Conservation (phyloP, 202 grass and related monocot genomes). For the Sporobolus alterniflorus region DNA sequence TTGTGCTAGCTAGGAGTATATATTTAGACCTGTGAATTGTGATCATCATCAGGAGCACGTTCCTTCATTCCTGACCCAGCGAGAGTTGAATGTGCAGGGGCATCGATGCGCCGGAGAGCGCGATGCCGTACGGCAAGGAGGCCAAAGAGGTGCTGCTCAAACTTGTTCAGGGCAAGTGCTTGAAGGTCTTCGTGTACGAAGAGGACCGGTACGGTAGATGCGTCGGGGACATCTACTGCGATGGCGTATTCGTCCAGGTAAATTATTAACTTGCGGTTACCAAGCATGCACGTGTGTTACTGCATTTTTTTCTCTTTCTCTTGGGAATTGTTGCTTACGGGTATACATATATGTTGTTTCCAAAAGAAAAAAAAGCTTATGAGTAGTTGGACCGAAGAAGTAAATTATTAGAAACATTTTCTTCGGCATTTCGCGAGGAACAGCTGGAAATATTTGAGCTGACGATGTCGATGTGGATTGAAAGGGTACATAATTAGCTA, state of each 20-base stretch:
- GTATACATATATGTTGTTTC: too few species aligned
- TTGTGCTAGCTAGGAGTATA: neutral
- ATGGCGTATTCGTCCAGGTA: constrained; percentile 81
- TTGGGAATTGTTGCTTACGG: too few species aligned
- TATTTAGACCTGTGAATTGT: neutral
- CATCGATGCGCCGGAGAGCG: constrained; percentile 90
- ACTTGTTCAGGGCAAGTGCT: constrained; percentile 75
- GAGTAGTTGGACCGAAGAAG: neutral
- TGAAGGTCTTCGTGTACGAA: constrained; percentile 68
- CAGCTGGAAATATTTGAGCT: neutral
- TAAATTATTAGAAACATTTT: neutral
- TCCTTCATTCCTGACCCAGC: neutral
- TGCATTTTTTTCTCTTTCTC: too few species aligned
- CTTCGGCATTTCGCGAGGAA: neutral
- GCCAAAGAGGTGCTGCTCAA: constrained; percentile 87
- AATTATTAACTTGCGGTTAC: too few species aligned
- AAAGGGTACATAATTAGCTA: neutral
- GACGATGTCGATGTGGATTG: neutral
- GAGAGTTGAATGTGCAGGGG: constrained; percentile 54
- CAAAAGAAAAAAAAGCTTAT: too few species aligned
- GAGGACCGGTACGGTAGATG: too few species aligned
- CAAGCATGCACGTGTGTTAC: too few species aligned
- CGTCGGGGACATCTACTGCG: constrained; percentile 84
- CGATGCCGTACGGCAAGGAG: constrained; percentile 96
- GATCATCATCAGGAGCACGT: neutral